Evolutionary conservation across 2,329 filamentous ascomycete species (phyloP), one percentile per base, ranked within the genome.

Genomic region (Microcyclospora tardicrescens): DNA sequence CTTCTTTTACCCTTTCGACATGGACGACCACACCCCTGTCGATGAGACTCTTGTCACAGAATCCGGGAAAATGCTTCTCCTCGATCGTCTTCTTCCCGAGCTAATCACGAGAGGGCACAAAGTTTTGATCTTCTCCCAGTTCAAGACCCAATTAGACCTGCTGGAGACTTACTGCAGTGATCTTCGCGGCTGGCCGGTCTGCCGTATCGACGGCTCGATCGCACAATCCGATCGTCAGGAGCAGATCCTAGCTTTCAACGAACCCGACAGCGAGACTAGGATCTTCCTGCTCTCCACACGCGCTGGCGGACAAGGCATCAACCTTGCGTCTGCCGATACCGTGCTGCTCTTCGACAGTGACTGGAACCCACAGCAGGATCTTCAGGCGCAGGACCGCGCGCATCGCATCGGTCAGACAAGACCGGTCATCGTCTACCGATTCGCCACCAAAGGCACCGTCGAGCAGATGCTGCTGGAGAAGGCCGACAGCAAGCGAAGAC

Each of bases 331-430:
- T 1, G 89, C 89, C 0, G 89, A 96, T 51, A 95, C 89, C 0
- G 89, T 95, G 10, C 81, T 96, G 34, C 68, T 96, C 0, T 96
- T 91, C 50, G 89, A 96, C 59, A 77, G 71, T 9, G 77, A 94
- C 53, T 95, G 89, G 78, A 98, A 98, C 52, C 91, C 91, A 0
- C 91, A 98, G 58, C 89, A 95, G 56, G 91, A 98, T 59, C 69
- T 98, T 0, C 91, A 98, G 56, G 91, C 91, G 0, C 91, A 96
- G 61, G 91, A 98, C 55, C 84, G 91, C 5, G 86, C 84, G 1
- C 91, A 98, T 57, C 77, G 91, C 10, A 96, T 98, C 45, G 91
- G 91, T 0, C 91, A 98, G 59, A 94, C 79, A 1, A 73, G 80
- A 2, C 91, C 91, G 0, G 91, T 98, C 1, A 77, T 98, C 14